Conservation (phyloP, 345 rosid genomes). For the Murraya koenigii region DNA sequence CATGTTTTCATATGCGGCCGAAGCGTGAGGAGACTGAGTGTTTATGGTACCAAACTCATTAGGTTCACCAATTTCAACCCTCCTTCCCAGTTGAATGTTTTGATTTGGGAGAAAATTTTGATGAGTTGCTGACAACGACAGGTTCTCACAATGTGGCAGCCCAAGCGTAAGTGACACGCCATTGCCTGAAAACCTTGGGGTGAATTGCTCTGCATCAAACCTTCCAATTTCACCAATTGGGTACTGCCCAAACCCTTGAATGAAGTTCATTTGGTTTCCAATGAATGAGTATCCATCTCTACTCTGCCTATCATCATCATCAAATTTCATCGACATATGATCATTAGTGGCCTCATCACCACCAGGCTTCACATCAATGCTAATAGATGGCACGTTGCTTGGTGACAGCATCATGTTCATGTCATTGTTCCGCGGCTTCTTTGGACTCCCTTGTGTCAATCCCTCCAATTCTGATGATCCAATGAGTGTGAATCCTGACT, state of each 20-base stretch:
- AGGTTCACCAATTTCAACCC: conserved; percentile 65
- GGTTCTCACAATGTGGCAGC: conserved; percentile 84
- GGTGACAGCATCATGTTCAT: conserved; percentile 54
- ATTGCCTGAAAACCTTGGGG: conserved; percentile 72
- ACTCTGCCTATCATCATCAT: conserved; percentile 49
- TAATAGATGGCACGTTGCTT: conserved; percentile 36
- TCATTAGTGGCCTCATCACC: conserved; percentile 42
- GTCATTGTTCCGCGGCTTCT: conserved; percentile 57
- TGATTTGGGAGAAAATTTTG: conserved; percentile 76
- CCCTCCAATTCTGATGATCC: conserved; percentile 78
- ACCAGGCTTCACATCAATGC: conserved; percentile 46
- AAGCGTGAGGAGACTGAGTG: conserved; percentile 53
- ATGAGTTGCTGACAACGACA: conserved; percentile 67
- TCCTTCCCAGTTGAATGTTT: conserved; percentile 73
- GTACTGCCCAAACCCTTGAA: conserved; percentile 84
- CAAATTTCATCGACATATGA: conserved; percentile 54
- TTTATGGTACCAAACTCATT: conserved; percentile 57
- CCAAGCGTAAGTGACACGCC: conserved; percentile 94
- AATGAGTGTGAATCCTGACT: conserved; percentile 53
- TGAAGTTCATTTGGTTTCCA: conserved; percentile 63
- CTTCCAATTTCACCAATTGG: conserved; percentile 83
- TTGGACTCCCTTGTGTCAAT: conserved; percentile 73
- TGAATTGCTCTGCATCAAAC: conserved; percentile 68
- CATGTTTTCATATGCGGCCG: conserved; percentile 69
- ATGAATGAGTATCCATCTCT: conserved; percentile 81